Evolutionary conservation across 768 basidiomycete genomes (phyloP).

Genomic region (Fibroporia radiculosa): DNA sequence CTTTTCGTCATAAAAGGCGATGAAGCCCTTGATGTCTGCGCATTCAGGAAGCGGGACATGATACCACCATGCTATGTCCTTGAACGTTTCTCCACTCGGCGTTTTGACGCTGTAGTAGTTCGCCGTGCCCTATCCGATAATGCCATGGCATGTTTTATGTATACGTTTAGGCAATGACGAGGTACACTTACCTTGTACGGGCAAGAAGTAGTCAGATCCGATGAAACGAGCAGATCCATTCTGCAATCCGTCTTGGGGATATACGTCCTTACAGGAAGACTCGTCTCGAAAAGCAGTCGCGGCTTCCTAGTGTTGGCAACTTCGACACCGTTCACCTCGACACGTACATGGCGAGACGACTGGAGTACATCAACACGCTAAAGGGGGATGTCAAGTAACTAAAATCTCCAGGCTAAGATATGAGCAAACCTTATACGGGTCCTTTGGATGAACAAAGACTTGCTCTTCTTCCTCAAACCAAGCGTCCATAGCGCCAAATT

Average conservation of each 20-base stretch:
- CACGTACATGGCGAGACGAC: constrained; percentile 52
- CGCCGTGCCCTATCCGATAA: constrained; percentile 44
- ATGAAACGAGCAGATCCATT: constrained; percentile 41
- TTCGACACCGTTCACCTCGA: constrained; percentile 56
- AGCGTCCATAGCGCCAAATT: constrained; percentile 43
- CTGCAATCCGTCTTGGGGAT: constrained; percentile 50
- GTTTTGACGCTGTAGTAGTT: constrained; percentile 47
- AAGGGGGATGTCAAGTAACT: background rate
- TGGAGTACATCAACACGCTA: constrained; percentile 56
- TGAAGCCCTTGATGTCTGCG: constrained; percentile 39
- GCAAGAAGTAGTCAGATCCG: constrained; percentile 40
- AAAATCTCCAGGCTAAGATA: background rate
- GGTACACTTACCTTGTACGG: constrained; percentile 53
- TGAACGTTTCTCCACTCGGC: constrained; percentile 33
- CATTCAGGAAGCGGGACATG: constrained; percentile 44
- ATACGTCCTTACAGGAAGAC: constrained; percentile 49
- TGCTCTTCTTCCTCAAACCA: constrained; percentile 70
- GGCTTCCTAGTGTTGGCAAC: constrained; percentile 51
- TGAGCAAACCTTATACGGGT: constrained; percentile 54
- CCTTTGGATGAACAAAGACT: constrained; percentile 53
- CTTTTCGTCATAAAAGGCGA: constrained; percentile 62
- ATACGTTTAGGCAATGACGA: background rate
- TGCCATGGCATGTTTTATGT: background rate
- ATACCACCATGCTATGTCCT: constrained; percentile 62
- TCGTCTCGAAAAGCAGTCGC: constrained; percentile 50